Evolutionary conservation across 345 rosid species (phyloP).

Genomic region (Bruguiera gymnorhiza): DNA sequence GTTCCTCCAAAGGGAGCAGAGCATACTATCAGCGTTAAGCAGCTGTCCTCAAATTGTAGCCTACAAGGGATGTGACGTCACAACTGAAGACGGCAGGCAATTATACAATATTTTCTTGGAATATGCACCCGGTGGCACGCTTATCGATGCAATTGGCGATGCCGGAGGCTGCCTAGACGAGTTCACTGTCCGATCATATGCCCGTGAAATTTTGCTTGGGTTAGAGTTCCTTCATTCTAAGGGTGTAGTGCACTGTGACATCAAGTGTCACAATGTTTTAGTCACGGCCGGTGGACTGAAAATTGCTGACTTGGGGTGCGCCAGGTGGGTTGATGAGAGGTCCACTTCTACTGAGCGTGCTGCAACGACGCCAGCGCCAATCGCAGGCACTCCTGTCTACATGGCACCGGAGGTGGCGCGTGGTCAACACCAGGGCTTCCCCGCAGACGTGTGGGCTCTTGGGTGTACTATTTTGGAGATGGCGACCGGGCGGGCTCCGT

Average conservation of each 20-base stretch:
- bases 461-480: constrained; percentile 61
- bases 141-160: constrained; percentile 37
- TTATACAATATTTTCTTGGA: constrained; percentile 63
- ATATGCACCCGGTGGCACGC: constrained; percentile 59
- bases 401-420: constrained; percentile 79
- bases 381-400: constrained; percentile 50
- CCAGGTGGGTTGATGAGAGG: constrained; percentile 28
- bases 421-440: constrained; percentile 45
- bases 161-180: constrained; percentile 48
- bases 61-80: constrained; percentile 57
- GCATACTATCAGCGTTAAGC: constrained; percentile 31
- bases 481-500: constrained; percentile 48
- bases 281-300: constrained; percentile 36
- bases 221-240: constrained; percentile 49
- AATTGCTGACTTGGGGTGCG: constrained; percentile 66
- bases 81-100: constrained; percentile 46
- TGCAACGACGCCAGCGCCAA: not conserved
- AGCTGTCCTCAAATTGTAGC: constrained; percentile 57
- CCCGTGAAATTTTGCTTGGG: constrained; percentile 48
- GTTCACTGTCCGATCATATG: constrained; percentile 32
- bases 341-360: not conserved
- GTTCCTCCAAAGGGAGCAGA: constrained; percentile 37
- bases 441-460: constrained; percentile 62
- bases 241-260: constrained; percentile 75
- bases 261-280: constrained; percentile 55